phyloP scores from a whole-genome alignment of 306 rosid species.

The Gleditsia sinensis region DNA sequence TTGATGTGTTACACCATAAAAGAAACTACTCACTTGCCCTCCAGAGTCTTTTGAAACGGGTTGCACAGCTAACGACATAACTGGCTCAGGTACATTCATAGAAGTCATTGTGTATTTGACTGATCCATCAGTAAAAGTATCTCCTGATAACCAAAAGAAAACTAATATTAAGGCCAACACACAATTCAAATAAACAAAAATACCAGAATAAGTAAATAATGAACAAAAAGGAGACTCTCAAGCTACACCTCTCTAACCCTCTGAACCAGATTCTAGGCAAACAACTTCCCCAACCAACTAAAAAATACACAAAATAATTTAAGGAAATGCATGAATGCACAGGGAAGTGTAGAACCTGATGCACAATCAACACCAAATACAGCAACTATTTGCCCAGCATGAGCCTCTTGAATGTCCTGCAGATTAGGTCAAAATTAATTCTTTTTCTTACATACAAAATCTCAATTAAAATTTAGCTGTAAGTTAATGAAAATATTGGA shows the following conservation, averaged over 20 bases:
- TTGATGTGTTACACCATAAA: constrained; percentile 20
- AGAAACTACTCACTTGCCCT: constrained; percentile 78
- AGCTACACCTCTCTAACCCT: background rate
- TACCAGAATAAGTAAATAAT: constrained; percentile 15
- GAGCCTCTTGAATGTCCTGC: constrained; percentile 97
- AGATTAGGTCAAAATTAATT: too few species aligned
- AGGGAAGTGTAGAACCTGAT: constrained; percentile 67
- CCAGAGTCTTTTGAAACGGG: constrained; percentile 98
- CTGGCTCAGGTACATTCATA: constrained; percentile 99
- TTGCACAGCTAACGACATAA: constrained; percentile 98
- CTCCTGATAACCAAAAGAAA: constrained; percentile 67
- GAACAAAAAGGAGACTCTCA: constrained; percentile 10
- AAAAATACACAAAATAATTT: constrained; percentile 11
- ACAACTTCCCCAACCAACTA: constrained; percentile 9
- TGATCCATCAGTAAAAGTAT: constrained; percentile 94
- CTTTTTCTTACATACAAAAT: too few species aligned
- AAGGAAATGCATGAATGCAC: constrained; percentile 14
- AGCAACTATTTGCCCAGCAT: constrained; percentile 99
- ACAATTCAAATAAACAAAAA: constrained; percentile 9
- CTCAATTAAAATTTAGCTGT: background rate
- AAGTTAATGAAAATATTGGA: constrained; percentile 9
- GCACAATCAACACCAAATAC: constrained; percentile 99
- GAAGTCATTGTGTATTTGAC: constrained; percentile 96
- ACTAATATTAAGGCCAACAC: constrained; percentile 8
- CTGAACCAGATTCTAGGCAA: constrained; percentile 1